Conservation (phyloP, 2,329 filamentous ascomycete species). For the Hymenoscyphus linearis region DNA sequence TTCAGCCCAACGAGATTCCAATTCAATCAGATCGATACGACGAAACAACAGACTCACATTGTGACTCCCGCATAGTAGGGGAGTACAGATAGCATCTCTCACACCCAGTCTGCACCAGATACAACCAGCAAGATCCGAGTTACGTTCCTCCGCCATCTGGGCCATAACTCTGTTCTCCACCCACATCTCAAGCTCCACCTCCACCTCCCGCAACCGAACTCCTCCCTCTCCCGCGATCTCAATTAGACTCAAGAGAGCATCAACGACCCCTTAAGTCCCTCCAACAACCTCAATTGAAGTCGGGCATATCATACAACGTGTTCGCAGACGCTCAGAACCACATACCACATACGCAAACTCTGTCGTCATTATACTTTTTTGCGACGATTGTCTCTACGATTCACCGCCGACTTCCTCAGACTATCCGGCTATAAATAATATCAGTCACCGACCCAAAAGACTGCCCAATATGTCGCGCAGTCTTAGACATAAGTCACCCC, state of each 20-base stretch:
- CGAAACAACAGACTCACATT: constrained; percentile 58
- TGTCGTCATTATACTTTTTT: not conserved
- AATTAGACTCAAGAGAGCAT: constrained; percentile 6
- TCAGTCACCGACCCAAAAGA: constrained; percentile 2
- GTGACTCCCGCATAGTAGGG: constrained; percentile 22
- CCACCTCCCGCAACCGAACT: not conserved
- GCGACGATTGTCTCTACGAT: not conserved
- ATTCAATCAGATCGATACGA: constrained; percentile 61
- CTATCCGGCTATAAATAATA: constrained; percentile 4
- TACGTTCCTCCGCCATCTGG: constrained; percentile 19
- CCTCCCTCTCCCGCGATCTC: constrained; percentile 11
- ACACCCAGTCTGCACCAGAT: constrained; percentile 11
- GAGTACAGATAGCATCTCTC: constrained; percentile 29
- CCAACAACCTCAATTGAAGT: constrained; percentile 16
- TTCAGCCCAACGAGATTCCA: constrained; percentile 66
- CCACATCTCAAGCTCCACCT: too few species aligned
- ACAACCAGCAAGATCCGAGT: constrained; percentile 15
- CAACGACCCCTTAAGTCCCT: constrained; percentile 11
- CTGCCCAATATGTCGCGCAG: constrained; percentile 39
- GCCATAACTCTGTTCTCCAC: constrained; percentile 24
- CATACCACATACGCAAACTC: constrained; percentile 1
- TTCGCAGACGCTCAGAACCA: constrained; percentile 3
- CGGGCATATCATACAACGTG: not conserved
- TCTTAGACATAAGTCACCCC: constrained; percentile 43
- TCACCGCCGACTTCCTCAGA: constrained; percentile 17